These are phyloP conservation scores for Xylaria telfairii DNA, from an alignment of 495 filamentous ascomycete genomes.

Conservation along the genomic window DNA sequence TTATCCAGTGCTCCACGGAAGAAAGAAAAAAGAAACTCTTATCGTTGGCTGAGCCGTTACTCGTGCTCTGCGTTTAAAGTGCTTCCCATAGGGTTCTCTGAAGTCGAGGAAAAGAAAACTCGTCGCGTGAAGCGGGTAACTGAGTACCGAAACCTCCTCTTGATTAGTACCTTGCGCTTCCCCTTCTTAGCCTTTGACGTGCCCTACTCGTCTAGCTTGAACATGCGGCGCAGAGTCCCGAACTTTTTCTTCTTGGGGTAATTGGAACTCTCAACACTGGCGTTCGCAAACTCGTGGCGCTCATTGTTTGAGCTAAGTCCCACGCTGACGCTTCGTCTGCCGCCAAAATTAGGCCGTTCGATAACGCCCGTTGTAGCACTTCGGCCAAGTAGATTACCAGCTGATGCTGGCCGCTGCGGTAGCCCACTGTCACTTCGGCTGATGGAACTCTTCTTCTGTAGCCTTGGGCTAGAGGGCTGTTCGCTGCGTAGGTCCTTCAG, in stretches of 20 bases:
- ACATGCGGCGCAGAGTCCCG: conserved; percentile 59
- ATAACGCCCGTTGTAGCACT: conserved; percentile 7
- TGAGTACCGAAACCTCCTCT: conserved; percentile 20
- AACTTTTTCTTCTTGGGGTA: conserved; percentile 69
- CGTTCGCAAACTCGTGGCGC: conserved; percentile 29
- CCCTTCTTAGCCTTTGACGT: conserved; percentile 16
- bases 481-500: conserved; percentile 40
- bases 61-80: not conserved
- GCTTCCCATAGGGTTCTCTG: not conserved
- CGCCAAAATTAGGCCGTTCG: conserved; percentile 23
- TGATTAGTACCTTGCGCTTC: conserved; percentile 34
- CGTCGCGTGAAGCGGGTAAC: not conserved
- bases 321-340: conserved; percentile 32
- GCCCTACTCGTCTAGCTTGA: conserved; percentile 59
- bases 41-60: not conserved
- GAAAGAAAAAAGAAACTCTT: not conserved
- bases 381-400: conserved; percentile 37
- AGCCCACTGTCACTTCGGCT: conserved; percentile 30
- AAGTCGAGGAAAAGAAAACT: not conserved
- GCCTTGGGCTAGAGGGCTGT: conserved; percentile 33
- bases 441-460: conserved; percentile 41
- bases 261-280: conserved; percentile 36
- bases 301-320: conserved; percentile 22
- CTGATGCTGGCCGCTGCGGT: conserved; percentile 34
- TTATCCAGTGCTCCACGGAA: not conserved